Evolutionary conservation across 345 rosid species (phyloP), one percentile per base, ranked within the genome.

Genomic region (Excoecaria cochinchinensis): DNA sequence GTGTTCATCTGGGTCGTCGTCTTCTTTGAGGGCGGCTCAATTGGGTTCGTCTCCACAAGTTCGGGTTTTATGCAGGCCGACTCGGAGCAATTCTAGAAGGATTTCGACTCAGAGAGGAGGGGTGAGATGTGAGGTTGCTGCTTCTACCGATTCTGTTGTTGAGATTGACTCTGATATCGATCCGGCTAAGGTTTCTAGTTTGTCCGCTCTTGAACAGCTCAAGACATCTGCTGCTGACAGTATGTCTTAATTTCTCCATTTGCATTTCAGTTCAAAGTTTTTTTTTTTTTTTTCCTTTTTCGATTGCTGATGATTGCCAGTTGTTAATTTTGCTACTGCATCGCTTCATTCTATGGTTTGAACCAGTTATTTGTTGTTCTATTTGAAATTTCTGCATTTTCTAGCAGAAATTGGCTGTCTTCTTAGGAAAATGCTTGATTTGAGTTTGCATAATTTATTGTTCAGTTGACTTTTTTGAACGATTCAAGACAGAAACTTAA

Each of bases 131-230:
- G 84, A 77, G 67, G 73, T 73, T 38, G 77, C 62, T 55, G 62
- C 77, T 53, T 60, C 80, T 4, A 52, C 55, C 42, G 75, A 81
- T 67, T 68, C 21, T 46, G 74, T 6, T 13, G 60, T 72, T 40
- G 76, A 66, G 22, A 70, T 61, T 8, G 75, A 69, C 47, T 10
- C 40, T 36, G 58, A 13, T 11, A 52, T 55, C 51, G 78, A 67
- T 38, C 60, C 55, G 42, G 76, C 71, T 25, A 81, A 77, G n/a
- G 72, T 70, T 70, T 81, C 84, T 19, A 70, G 84, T 72, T 22
- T 72, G 56, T 81, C 81, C n/a, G 78, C 84, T 65, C 80, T 81
- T 50, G 81, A 81, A 42, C 84, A 81, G 84, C 84, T 81, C 65
- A 81, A 77, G 69, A 70, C 84, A 44, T 77, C 80, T 56, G 80